These are phyloP conservation scores for Pseudozyma flocculosa DNA, from an alignment of 1,284 basidiomycete species.

Conservation along the genomic window DNA sequence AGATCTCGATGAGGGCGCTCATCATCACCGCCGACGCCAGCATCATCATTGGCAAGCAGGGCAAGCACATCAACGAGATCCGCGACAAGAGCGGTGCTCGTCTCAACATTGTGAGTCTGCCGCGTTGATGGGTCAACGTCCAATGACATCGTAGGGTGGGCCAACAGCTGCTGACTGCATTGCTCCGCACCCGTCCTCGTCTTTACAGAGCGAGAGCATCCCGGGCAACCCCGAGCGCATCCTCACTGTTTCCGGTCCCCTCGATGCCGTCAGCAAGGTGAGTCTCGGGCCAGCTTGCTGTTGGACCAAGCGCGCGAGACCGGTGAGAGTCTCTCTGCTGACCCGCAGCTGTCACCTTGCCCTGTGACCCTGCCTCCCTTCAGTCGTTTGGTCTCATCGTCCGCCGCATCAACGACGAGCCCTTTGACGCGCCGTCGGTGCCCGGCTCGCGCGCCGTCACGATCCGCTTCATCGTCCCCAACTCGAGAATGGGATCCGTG, in stretches of 20 bases:
- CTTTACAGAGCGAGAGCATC: conserved; percentile 54
- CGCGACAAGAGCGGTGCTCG: conserved; percentile 93
- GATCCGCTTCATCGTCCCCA: conserved; percentile 95
- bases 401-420: conserved; percentile 97
- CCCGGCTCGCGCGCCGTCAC: conserved; percentile 97
- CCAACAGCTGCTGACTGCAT: too few relatives aligned
- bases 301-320: too few relatives aligned
- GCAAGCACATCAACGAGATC: conserved; percentile 97
- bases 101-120: conserved; percentile 53
- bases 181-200: too few relatives aligned
- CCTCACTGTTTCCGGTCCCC: conserved; percentile 91
- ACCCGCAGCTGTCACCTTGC: too few relatives aligned
- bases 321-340: too few relatives aligned
- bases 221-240: conserved; percentile 94
- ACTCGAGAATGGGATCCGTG: conserved; percentile 98
- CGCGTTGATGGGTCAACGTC: not conserved
- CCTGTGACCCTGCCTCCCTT: not conserved
- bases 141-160: too few relatives aligned
- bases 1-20: conserved; percentile 62
- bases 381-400: conserved; percentile 99
- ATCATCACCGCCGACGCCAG: conserved; percentile 99
- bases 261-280: conserved; percentile 97
- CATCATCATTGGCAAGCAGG: conserved; percentile 96
- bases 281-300: too few relatives aligned
- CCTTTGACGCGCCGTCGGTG: conserved; percentile 93